A percentile compares a stretch with the other conserved stretches of the same genome.
Evolutionary conservation across 768 basidiomycete genomes (phyloP).

Genomic region (Collybia sordida): DNA sequence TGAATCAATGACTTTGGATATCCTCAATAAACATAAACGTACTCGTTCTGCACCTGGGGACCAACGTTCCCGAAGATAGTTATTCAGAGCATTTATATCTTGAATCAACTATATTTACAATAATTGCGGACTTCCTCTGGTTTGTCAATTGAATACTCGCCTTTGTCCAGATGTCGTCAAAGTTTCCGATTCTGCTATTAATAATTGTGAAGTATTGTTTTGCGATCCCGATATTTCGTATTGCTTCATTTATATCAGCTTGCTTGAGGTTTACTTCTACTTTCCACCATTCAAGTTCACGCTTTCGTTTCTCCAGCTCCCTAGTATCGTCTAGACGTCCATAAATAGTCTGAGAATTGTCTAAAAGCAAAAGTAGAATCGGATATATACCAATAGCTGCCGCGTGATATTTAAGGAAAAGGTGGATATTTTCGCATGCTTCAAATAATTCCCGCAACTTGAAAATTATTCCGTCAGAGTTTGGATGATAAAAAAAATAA

Average conservation of each 20-base stretch:
- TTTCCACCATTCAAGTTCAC: not conserved
- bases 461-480: not conserved
- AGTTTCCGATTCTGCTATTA: not conserved
- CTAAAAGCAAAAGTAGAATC: no score
- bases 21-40: no score
- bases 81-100: not conserved
- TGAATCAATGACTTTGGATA: no score
- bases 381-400: not conserved
- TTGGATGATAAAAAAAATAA: no score
- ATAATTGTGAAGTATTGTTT: not conserved
- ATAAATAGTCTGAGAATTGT: not conserved
- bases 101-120: not conserved
- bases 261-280: not conserved
- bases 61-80: not conserved
- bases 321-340: not conserved
- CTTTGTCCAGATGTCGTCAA: constrained; percentile 1
- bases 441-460: not conserved
- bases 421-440: not conserved
- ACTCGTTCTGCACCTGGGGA: no score
- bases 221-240: not conserved
- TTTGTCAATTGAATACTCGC: no score
- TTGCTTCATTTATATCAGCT: not conserved
- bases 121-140: no score
- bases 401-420: not conserved
- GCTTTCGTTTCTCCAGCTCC: not conserved